Evolutionary conservation across 768 basidiomycete genomes (phyloP), one percentile per base, ranked within the genome.

Genomic region (Galerina sulciceps): DNA sequence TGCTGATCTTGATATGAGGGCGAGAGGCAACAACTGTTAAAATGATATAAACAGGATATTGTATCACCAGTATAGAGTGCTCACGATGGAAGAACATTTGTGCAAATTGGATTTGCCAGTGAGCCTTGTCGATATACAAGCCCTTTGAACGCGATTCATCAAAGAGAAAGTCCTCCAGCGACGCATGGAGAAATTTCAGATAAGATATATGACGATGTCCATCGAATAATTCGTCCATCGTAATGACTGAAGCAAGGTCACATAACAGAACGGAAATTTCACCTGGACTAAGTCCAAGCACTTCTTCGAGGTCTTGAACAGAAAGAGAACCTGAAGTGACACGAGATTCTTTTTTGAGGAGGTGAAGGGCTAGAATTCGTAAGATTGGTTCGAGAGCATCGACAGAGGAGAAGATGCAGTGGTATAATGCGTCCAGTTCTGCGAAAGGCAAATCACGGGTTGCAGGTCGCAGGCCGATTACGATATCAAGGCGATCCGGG

Each of bases 381-480:
- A 57, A 36, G 11, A 36, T 26, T n/a, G 10, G 4, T 15, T 49
- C 37, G 1, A 45, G 8, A 42, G 56, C 42, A 17, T 41, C 40
- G 46, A 47, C 31, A 1, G 31, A 43, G 3, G 10, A 37, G 4
- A 67, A 45, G 23, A 67, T 55, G 18, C 50, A 48, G 2, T n/a
- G 31, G 38, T 64, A 67, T 14, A 67, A 42, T 10, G 53, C 54
- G 40, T 67, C 65, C 6, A 67, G 48, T n/a, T 60, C 53, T 3
- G 58, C 55, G 38, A 65, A 64, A 6, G 63, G 66, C 1, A 17
- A 26, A 15, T 58, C 53, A 10, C 18, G 9, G 11, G 22, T 20
- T 2, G 34, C 11, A 6, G 47, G 53, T 44, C 42, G 8, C 14
- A 55, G 13, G 14, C 55, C 50, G 44, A 60, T 46, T 20, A 65